These are phyloP conservation scores for Pezizomycotina sp. DNA, from an alignment of 2,329 filamentous ascomycete species.

Conservation along the genomic window DNA sequence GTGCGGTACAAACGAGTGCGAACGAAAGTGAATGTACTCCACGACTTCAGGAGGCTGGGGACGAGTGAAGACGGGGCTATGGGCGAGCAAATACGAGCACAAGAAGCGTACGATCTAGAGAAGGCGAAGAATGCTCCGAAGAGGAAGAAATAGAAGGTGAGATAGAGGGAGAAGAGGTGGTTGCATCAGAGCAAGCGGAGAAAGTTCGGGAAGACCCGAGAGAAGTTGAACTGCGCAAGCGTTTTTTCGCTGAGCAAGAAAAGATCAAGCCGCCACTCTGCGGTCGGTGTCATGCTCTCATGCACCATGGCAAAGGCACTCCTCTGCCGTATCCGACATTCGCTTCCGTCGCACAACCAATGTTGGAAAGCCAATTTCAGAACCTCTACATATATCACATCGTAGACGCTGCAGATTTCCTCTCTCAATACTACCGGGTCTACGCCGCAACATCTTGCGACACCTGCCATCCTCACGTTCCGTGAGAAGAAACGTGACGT, in stretches of 20 bases:
- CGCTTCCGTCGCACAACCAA: constrained; percentile 63
- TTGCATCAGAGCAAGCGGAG: not conserved
- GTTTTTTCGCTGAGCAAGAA: constrained; percentile 5
- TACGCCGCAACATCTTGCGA: constrained; percentile 33
- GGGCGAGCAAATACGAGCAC: too few relatives aligned
- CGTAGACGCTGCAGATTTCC: constrained; percentile 93
- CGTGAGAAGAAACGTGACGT: constrained; percentile 58
- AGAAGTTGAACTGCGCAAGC: constrained; percentile 1
- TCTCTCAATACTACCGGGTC: constrained; percentile 69
- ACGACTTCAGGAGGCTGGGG: too few relatives aligned
- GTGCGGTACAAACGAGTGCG: too few relatives aligned
- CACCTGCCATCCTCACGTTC: constrained; percentile 52
- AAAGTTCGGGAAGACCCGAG: not conserved
- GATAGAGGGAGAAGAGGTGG: not conserved
- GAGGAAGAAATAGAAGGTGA: too few relatives aligned
- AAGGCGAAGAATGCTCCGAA: too few relatives aligned
- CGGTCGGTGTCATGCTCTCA: constrained; percentile 68
- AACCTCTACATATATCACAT: constrained; percentile 93
- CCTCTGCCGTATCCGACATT: constrained; percentile 43
- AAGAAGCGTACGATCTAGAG: too few relatives aligned
- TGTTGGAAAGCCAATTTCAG: constrained; percentile 74
- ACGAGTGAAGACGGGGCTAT: too few relatives aligned
- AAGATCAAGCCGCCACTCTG: constrained; percentile 45
- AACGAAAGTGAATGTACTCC: too few relatives aligned
- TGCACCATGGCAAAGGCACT: constrained; percentile 54